These are phyloP conservation scores for Thelephora ganbajun DNA, from an alignment of 768 basidiomycete genomes.

Conservation along the genomic window DNA sequence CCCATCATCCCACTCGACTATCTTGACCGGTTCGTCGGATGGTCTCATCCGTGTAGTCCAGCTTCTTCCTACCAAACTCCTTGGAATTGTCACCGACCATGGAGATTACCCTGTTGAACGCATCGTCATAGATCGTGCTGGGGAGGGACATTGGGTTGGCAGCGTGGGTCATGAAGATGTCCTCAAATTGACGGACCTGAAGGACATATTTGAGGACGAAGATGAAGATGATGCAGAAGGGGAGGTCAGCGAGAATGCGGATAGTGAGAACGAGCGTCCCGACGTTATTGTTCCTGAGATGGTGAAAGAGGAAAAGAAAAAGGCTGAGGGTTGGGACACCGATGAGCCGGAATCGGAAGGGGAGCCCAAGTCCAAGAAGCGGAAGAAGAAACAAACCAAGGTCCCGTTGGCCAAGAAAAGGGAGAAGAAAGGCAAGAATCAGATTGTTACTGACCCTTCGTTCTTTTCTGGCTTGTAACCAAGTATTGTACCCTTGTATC, in stretches of 20 bases:
- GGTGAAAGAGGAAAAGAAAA: conserved; percentile 14
- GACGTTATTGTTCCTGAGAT: neutral
- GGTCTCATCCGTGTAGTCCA: conserved; percentile 65
- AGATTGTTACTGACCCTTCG: conserved; percentile 38
- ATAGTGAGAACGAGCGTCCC: conserved; percentile 5
- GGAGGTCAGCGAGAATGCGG: conserved; percentile 15
- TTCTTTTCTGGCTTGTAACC: conserved; percentile 55
- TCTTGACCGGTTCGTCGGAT: conserved; percentile 83
- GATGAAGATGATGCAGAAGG: conserved; percentile 21
- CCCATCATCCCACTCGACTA: conserved; percentile 43
- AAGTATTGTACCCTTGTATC: too few relatives aligned
- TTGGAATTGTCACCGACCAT: conserved; percentile 86
- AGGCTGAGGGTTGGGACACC: conserved; percentile 7
- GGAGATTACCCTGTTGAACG: conserved; percentile 88
- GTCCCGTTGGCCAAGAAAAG: conserved; percentile 29
- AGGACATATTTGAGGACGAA: conserved; percentile 53
- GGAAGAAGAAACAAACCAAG: conserved; percentile 42
- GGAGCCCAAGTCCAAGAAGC: conserved; percentile 19
- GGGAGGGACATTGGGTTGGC: conserved; percentile 72
- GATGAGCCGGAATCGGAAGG: conserved; percentile 14
- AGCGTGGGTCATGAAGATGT: conserved; percentile 86
- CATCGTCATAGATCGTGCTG: conserved; percentile 47
- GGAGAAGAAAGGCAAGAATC: conserved; percentile 47
- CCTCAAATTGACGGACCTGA: conserved; percentile 74
- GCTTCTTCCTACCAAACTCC: conserved; percentile 75